phyloP scores from a whole-genome alignment of 129 eudicot genomes.

The Flaveria linearis region DNA sequence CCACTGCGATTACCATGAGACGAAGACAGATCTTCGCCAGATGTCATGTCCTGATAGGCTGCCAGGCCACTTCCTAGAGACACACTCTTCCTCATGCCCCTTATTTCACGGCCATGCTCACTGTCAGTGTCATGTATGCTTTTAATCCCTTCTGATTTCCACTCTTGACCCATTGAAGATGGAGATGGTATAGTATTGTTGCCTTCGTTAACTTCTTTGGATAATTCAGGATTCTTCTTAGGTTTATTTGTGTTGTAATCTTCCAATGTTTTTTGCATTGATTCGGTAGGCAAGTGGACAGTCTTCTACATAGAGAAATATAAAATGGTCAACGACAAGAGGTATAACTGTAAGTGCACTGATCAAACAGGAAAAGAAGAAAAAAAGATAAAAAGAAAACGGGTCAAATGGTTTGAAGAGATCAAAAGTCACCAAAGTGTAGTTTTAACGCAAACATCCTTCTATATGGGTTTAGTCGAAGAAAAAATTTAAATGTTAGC shows the following conservation, averaged over 20 bases:
- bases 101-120: slow-evolving; percentile 36
- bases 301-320: slow-evolving; percentile 56
- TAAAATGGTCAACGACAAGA: slow-evolving; percentile 31
- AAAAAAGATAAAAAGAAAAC: neutral
- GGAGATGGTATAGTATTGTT: slow-evolving; percentile 29
- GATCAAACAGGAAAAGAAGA: neutral
- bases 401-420: neutral
- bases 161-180: slow-evolving; percentile 49
- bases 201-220: slow-evolving; percentile 27
- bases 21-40: slow-evolving; percentile 43
- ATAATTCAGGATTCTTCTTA: slow-evolving; percentile 18
- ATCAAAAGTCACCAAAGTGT: neutral
- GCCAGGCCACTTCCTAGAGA: slow-evolving; percentile 72
- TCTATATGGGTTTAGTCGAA: neutral
- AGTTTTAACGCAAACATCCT: neutral
- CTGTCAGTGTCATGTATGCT: slow-evolving; percentile 42
- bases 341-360: neutral
- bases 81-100: slow-evolving; percentile 55
- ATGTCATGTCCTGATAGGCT: slow-evolving; percentile 46
- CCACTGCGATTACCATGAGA: slow-evolving; percentile 52
- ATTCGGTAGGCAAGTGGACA: slow-evolving; percentile 58
- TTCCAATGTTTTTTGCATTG: slow-evolving; percentile 75
- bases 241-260: slow-evolving; percentile 44
- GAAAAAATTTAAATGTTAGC: neutral
- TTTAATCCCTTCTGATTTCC: slow-evolving; percentile 68